A percentile compares a stretch with the other conserved stretches of the same genome.
These are phyloP conservation scores for Solanum infundibuliforme DNA, from an alignment of 257 asterid genomes.

Conservation along the genomic window DNA sequence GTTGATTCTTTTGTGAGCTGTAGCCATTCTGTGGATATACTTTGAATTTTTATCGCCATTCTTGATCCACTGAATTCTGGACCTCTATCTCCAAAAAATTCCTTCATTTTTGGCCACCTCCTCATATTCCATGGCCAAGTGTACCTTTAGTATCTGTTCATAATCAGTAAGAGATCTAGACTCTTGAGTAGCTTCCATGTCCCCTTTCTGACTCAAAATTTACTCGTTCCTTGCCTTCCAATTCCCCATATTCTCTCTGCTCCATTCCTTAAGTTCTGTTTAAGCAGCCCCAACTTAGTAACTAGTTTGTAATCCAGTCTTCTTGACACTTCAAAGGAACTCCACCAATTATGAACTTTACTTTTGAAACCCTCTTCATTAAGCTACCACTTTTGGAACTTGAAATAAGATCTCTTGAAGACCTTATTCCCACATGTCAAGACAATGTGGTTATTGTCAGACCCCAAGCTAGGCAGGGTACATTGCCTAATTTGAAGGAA, in stretches of 20 bases:
- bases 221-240: neutral
- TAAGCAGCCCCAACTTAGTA: neutral
- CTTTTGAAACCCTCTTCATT: neutral
- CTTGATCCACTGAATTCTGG: neutral
- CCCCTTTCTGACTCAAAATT: neutral
- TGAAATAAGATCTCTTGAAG: neutral
- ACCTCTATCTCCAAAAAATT: neutral
- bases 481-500: neutral
- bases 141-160: neutral
- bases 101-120: neutral
- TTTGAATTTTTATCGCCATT: neutral
- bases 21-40: neutral
- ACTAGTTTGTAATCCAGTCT: neutral
- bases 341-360: neutral
- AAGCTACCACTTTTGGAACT: neutral
- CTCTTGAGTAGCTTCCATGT: neutral
- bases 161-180: neutral
- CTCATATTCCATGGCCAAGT: neutral
- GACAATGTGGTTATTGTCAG: neutral
- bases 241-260: neutral
- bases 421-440: neutral
- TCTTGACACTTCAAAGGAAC: neutral
- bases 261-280: neutral
- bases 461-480: neutral
- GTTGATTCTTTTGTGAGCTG: neutral